A percentile compares a stretch with the other conserved stretches of the same genome.
Conservation (phyloP, 805 yeast genomes). For the Debaryomyces maramus region DNA sequence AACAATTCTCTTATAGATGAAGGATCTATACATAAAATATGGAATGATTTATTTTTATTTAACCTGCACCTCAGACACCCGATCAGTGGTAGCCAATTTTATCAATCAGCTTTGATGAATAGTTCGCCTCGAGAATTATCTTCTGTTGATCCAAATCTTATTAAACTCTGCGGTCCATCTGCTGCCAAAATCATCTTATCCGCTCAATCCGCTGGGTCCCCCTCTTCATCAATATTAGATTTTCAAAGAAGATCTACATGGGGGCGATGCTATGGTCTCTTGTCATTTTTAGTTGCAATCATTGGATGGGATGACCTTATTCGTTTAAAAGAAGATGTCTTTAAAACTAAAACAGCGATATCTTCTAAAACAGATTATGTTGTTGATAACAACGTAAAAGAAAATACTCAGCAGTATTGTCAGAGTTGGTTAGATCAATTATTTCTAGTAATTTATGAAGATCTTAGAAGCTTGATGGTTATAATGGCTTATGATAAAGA, state of each 20-base stretch:
- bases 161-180: conserved; percentile 27
- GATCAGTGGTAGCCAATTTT: conserved; percentile 32
- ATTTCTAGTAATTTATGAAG: conserved; percentile 69
- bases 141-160: conserved; percentile 32
- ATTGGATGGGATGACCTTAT: conserved; percentile 85
- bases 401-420: conserved; percentile 42
- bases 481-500: conserved; percentile 23
- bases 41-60: conserved; percentile 32
- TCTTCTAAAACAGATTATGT: conserved; percentile 10
- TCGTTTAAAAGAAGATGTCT: conserved; percentile 63
- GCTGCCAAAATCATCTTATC: conserved; percentile 28
- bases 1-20: conserved; percentile 10
- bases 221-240: conserved; percentile 30
- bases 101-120: conserved; percentile 35
- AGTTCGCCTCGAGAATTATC: conserved; percentile 34
- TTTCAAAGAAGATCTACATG: conserved; percentile 37
- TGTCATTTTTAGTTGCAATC: conserved; percentile 64
- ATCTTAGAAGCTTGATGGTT: conserved; percentile 33
- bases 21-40: conserved; percentile 32
- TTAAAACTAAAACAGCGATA: conserved; percentile 37
- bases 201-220: conserved; percentile 30
- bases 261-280: conserved; percentile 58
- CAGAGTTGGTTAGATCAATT: conserved; percentile 80
- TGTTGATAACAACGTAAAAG: conserved; percentile 18
- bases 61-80: conserved; percentile 37